These are phyloP conservation scores for Stephanodiscus minutulus DNA, from an alignment of 108 stramenopile genomes.

Conservation along the genomic window DNA sequence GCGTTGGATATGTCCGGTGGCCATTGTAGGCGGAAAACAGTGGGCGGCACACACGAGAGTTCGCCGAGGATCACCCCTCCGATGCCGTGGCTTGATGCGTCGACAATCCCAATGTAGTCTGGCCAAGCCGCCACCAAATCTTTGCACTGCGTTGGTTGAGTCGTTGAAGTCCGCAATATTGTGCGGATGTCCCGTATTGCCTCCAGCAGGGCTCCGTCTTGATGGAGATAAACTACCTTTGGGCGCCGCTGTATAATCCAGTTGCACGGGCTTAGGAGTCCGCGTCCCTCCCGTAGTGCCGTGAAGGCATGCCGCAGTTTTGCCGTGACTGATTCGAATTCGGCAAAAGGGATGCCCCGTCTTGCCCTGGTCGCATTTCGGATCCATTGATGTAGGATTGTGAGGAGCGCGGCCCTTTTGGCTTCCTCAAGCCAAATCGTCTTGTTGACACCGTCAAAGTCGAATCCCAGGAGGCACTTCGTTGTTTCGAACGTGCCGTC, in stretches of 20 bases:
- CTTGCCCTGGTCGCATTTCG: not conserved
- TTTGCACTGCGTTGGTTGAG: not conserved
- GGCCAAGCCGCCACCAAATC: not conserved
- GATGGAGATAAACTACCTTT: not conserved
- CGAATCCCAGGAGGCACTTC: not conserved
- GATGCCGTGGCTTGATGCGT: not conserved
- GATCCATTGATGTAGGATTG: not conserved
- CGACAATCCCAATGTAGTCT: not conserved
- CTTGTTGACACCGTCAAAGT: not conserved
- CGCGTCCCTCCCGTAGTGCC: not conserved
- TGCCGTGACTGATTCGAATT: not conserved
- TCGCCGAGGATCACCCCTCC: not conserved
- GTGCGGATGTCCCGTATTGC: not conserved
- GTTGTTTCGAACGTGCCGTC: not conserved
- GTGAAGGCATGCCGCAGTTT: constrained; percentile 1
- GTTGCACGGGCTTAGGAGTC: not conserved
- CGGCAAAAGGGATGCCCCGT: not conserved
- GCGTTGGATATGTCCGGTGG: not conserved
- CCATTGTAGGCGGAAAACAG: not conserved
- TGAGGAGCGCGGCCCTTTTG: not conserved
- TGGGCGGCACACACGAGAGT: not conserved
- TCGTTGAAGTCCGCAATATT: not conserved
- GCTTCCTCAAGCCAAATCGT: not conserved
- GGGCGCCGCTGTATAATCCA: not conserved
- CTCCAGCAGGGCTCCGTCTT: not conserved